Evolutionary conservation across 1,284 basidiomycete species (phyloP).

Genomic region (Pulchroboletus neoregius): DNA sequence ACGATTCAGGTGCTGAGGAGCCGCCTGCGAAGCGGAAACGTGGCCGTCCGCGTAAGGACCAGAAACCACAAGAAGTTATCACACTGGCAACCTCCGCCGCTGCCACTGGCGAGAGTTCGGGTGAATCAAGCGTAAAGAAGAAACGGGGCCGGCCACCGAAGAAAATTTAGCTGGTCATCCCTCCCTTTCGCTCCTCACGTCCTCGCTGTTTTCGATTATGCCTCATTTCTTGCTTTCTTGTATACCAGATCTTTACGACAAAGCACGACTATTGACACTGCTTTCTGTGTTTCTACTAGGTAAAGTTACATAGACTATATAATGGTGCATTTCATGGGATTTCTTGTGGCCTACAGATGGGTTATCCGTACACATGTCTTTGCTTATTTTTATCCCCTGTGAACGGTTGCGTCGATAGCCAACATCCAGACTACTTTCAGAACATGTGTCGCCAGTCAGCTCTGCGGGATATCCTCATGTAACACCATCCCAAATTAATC

Average conservation of each 20-base stretch:
- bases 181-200: slow-evolving; percentile 3
- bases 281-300: slow-evolving; percentile 35
- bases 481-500: slow-evolving; percentile 32
- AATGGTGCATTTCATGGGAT: slow-evolving; percentile 28
- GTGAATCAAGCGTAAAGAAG: slow-evolving; percentile 52
- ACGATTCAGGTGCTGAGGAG: slow-evolving; percentile 45
- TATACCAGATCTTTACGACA: slow-evolving; percentile 35
- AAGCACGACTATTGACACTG: slow-evolving; percentile 30
- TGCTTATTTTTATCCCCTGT: slow-evolving; percentile 35
- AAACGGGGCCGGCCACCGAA: slow-evolving; percentile 73
- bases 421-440: slow-evolving; percentile 21
- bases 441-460: slow-evolving; percentile 25
- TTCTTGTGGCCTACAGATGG: slow-evolving; percentile 19
- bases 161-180: slow-evolving; percentile 36
- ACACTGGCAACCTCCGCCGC: slow-evolving; percentile 34
- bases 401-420: slow-evolving; percentile 24
- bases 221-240: slow-evolving; percentile 33
- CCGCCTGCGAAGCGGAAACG: slow-evolving; percentile 58
- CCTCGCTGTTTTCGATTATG: slow-evolving; percentile 19
- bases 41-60: slow-evolving; percentile 67
- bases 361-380: slow-evolving; percentile 16
- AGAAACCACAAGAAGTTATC: slow-evolving; percentile 43
- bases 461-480: slow-evolving; percentile 34
- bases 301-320: slow-evolving; percentile 36
- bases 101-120: slow-evolving; percentile 38